phyloP scores from a whole-genome alignment of 768 basidiomycete genomes.

The Hypholoma fasciculare region DNA sequence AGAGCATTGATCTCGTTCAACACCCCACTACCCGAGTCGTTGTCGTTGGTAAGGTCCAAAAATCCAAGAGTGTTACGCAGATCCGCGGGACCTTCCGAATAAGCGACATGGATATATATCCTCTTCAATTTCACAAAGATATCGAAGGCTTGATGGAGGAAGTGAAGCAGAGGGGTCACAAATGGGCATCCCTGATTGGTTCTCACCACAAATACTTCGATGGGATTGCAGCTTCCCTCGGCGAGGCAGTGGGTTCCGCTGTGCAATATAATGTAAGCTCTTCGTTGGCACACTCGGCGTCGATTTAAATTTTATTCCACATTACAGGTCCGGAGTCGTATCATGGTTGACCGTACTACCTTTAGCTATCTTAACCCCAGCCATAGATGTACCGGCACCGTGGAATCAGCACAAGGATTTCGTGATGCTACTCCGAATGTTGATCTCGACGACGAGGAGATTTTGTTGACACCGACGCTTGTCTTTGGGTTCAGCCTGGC shows the following conservation, averaged over 20 bases:
- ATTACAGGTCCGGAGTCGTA: constrained; percentile 49
- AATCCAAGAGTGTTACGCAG: constrained; percentile 35
- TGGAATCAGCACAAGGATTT: constrained; percentile 8
- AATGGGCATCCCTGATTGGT: constrained; percentile 54
- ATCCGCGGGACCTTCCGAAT: constrained; percentile 57
- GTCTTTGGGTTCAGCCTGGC: constrained; percentile 64
- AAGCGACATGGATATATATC: constrained; percentile 48
- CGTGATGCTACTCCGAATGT: constrained; percentile 27
- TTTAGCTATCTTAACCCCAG: constrained; percentile 55
- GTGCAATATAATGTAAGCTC: constrained; percentile 49
- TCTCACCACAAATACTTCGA: constrained; percentile 57
- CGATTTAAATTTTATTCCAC: background rate
- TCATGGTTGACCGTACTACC: constrained; percentile 62
- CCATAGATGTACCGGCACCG: constrained; percentile 42
- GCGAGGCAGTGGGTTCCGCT: constrained; percentile 29
- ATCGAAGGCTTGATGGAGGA: constrained; percentile 37
- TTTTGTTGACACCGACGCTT: constrained; percentile 56
- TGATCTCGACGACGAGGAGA: constrained; percentile 50
- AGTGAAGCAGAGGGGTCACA: constrained; percentile 47
- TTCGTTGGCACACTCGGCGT: background rate
- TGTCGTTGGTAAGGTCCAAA: constrained; percentile 39
- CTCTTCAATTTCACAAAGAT: constrained; percentile 49
- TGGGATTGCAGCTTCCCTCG: constrained; percentile 42
- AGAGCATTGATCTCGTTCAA: constrained; percentile 54
- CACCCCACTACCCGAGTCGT: constrained; percentile 31